These are phyloP conservation scores for Stachybotrys echinatus DNA, from an alignment of 2,329 filamentous ascomycete species.

Conservation along the genomic window DNA sequence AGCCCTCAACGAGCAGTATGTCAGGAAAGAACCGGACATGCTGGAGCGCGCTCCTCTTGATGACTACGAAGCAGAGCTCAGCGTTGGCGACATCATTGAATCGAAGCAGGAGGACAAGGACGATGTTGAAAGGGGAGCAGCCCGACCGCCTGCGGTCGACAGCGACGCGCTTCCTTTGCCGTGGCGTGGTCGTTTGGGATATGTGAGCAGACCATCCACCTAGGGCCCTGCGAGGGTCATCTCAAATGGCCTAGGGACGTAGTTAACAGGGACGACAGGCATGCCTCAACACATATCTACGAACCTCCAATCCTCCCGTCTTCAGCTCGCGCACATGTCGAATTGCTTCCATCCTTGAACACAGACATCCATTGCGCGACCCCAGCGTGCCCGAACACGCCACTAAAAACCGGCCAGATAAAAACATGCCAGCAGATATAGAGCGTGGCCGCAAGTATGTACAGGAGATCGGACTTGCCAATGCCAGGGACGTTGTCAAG, in stretches of 20 bases:
- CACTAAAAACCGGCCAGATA: conserved; percentile 83
- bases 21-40: conserved; percentile 4
- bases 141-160: conserved; percentile 70
- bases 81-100: conserved; percentile 12
- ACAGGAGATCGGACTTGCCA: conserved; percentile 71
- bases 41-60: conserved; percentile 13
- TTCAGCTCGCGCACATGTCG: conserved; percentile 91
- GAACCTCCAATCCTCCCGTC: conserved; percentile 73
- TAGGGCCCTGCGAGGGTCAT: no score
- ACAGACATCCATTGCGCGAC: conserved; percentile 75
- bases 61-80: conserved; percentile 15
- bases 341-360: conserved; percentile 84
- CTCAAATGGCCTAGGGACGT: conserved; percentile 3
- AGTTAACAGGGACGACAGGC: conserved; percentile 43
- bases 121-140: conserved; percentile 28
- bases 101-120: conserved; percentile 14
- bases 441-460: conserved; percentile 68
- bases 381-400: conserved; percentile 72
- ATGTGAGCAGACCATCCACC: conserved; percentile 50
- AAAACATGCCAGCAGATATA: conserved; percentile 59
- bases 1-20: conserved; percentile 4
- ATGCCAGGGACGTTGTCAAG: conserved; percentile 76
- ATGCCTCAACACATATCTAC: conserved; percentile 88
- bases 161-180: conserved; percentile 79
- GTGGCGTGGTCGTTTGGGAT: conserved; percentile 85